These are phyloP conservation scores for Geotrichum bryndzae DNA, from an alignment of 1,139 yeast species.

Conservation along the genomic window DNA sequence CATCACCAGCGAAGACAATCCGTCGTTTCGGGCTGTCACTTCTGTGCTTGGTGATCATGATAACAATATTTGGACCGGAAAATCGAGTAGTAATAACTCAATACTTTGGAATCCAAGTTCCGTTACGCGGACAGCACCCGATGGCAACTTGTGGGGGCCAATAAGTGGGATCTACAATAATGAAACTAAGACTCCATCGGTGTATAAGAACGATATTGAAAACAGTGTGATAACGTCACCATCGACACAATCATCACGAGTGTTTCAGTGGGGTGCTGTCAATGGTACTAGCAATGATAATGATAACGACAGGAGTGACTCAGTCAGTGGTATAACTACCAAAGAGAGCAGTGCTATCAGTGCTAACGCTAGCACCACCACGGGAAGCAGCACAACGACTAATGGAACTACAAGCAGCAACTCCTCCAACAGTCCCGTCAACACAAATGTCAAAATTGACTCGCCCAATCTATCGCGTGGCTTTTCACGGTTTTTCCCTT, in stretches of 20 bases:
- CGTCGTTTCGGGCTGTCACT: background rate
- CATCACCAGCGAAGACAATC: conserved; percentile 1
- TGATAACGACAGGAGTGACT: background rate
- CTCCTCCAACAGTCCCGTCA: background rate
- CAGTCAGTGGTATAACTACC: background rate
- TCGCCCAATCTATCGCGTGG: background rate
- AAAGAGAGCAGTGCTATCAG: background rate
- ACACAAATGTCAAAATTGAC: background rate
- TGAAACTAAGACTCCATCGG: background rate
- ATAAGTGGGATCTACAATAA: conserved; percentile 2
- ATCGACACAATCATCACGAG: background rate
- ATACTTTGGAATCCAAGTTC: conserved; percentile 3
- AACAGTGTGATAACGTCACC: background rate
- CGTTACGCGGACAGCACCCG: conserved; percentile 3
- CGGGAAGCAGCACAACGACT: background rate
- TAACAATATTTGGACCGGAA: background rate
- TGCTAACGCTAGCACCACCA: background rate
- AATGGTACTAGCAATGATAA: conserved; percentile 2
- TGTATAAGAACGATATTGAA: background rate
- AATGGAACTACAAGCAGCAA: background rate
- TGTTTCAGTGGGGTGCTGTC: background rate
- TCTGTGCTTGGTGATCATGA: conserved; percentile 5
- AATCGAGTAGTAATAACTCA: background rate
- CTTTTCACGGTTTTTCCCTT: conserved; percentile 11
- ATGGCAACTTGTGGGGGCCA: conserved; percentile 5